These are phyloP conservation scores for Phaeosphaeria sp. DNA, from an alignment of 2,329 filamentous ascomycete species.

Conservation along the genomic window DNA sequence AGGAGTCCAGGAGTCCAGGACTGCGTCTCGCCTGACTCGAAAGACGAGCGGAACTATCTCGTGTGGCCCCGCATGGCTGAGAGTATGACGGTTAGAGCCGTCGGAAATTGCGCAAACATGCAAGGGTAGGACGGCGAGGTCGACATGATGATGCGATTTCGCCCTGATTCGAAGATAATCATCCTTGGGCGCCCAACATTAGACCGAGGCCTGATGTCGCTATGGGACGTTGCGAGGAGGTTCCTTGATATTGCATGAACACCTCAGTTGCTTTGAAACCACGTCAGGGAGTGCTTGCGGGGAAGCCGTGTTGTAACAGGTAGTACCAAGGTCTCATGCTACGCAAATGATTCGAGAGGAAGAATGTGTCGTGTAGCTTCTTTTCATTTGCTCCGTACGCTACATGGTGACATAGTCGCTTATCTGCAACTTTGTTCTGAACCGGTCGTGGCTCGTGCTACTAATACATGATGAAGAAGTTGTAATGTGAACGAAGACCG, in stretches of 20 bases:
- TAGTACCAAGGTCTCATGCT: neutral
- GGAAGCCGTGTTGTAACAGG: neutral
- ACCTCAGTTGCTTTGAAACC: neutral
- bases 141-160: neutral
- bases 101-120: slow-evolving; percentile 8
- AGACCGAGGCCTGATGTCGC: neutral
- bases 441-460: neutral
- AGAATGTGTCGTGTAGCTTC: neutral
- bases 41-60: slow-evolving; percentile 1
- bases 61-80: neutral
- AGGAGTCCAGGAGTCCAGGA: no score
- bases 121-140: neutral
- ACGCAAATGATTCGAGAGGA: neutral
- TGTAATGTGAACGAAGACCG: neutral
- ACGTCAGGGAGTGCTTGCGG: neutral
- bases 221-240: neutral
- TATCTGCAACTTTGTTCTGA: neutral
- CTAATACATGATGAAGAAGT: neutral
- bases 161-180: neutral
- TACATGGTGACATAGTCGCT: neutral
- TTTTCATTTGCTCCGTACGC: neutral
- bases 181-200: neutral
- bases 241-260: neutral
- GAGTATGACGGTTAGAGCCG: slow-evolving; percentile 2
- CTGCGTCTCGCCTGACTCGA: neutral